Percentiles rank a stretch among this genome's conserved stretches.
Conservation (phyloP, 768 basidiomycete species). For the Termitomyces titanicus region DNA sequence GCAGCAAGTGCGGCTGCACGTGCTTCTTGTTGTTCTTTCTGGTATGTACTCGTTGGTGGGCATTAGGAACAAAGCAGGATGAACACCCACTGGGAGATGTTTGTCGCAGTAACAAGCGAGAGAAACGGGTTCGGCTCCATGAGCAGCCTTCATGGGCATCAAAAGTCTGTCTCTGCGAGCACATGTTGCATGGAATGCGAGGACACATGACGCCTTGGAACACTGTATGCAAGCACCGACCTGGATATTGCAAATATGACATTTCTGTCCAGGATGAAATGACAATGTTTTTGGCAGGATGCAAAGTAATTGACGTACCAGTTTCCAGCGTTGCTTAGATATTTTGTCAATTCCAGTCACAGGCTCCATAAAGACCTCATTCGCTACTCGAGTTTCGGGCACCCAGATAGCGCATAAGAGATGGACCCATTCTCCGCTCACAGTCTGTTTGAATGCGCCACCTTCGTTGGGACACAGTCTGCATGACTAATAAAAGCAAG, state of each 20-base stretch:
- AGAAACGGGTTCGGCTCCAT: conserved; percentile 58
- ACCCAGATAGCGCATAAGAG: conserved; percentile 97
- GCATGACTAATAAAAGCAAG: conserved; percentile 57
- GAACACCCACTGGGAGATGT: conserved; percentile 74
- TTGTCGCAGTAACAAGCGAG: conserved; percentile 85
- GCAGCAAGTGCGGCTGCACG: conserved; percentile 53
- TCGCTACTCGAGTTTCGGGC: conserved; percentile 88
- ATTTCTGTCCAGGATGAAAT: conserved; percentile 33
- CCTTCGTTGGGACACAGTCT: conserved; percentile 96
- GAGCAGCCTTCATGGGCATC: conserved; percentile 81
- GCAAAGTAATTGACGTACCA: conserved; percentile 49
- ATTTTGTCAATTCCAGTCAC: conserved; percentile 87
- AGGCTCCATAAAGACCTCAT: conserved; percentile 98
- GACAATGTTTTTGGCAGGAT: background rate
- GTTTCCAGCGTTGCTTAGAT: conserved; percentile 88
- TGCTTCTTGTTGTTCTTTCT: conserved; percentile 70
- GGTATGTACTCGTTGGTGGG: background rate
- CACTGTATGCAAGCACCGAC: conserved; percentile 95
- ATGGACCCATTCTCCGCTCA: conserved; percentile 91
- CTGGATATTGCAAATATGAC: conserved; percentile 41
- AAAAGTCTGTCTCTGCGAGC: conserved; percentile 83
- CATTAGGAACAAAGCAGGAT: background rate
- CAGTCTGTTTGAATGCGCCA: conserved; percentile 97
- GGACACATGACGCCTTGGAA: conserved; percentile 60
- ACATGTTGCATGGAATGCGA: conserved; percentile 94